Evolutionary conservation across 129 eudicot species (phyloP), one percentile per base, ranked within the genome.

Genomic region (Flaveria sonorensis): DNA sequence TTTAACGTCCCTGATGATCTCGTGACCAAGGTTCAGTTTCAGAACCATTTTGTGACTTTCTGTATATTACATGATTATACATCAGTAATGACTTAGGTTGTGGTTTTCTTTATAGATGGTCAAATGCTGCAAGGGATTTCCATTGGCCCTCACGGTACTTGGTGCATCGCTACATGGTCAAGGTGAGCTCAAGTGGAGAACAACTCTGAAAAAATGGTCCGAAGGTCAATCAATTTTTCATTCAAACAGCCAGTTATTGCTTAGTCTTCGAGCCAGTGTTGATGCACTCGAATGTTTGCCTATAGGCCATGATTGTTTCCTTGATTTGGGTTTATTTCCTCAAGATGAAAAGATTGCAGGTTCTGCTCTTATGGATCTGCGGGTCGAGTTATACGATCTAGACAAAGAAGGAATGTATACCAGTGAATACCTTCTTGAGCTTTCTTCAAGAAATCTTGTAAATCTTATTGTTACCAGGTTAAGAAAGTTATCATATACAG

Each of bases 141-240:
- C 93, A 7, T 79, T 88, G 73, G 87, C 93, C 19, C 87, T 88
- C 43, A 83, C 70, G 2, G 87, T 84, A 0, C 81, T 88, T 23
- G 93, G 87, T 36, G 81, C 80, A 72, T 83, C 90, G 19, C 67
- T 88, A 10, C 56, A 77, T 55, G 85, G 88, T 47, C 75, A 79
- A 68, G 56, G 28, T 42, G 73, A 70, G 67, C 63, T 16, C 51
- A 63, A 39, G 46, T 85, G 89, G 89, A 75, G 72, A 28, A 61
- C 55, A 51, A 83, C 80, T 53, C 14, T 85, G 56, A 65, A 69
- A 75, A 76, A 82, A 59, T 83, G 87, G 88, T 83, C 87, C 0
- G 77, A 78, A 65, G 83, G 86, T 13, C 68, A 68, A 79, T 79
- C 87, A 1, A 79, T 85, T 23, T 83, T 86, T 23, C 74, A 73